phyloP scores from a whole-genome alignment of 208 protist genomes.

The Trypanosoma scelopori region DNA sequence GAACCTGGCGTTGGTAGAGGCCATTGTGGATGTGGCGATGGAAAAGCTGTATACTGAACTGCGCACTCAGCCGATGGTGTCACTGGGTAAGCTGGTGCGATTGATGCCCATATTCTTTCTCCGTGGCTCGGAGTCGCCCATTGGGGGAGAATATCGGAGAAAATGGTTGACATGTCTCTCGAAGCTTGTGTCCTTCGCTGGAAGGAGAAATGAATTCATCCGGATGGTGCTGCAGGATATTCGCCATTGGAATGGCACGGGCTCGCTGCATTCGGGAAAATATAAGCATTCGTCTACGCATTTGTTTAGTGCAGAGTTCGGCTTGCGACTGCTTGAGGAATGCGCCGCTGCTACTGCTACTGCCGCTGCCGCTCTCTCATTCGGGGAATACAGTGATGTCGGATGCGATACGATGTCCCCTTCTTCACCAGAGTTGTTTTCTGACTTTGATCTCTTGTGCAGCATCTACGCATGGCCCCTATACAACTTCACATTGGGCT shows the following conservation, averaged over 20 bases:
- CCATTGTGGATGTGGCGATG: constrained; percentile 15
- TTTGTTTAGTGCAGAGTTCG: constrained; percentile 67
- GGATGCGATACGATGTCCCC: not conserved
- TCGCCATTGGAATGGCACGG: not conserved
- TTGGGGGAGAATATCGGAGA: not conserved
- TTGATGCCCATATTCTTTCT: constrained; percentile 24
- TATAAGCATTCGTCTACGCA: constrained; percentile 31
- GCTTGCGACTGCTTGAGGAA: constrained; percentile 56
- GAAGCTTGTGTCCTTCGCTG: constrained; percentile 3
- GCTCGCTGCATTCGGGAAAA: not conserved
- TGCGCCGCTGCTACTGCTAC: too few species aligned
- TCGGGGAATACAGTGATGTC: not conserved
- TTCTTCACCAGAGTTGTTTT: constrained; percentile 3
- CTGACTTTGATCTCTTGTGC: constrained; percentile 62
- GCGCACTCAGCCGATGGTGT: not conserved
- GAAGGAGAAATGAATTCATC: constrained; percentile 14
- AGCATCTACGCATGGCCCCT: constrained; percentile 81
- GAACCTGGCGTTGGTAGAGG: constrained; percentile 12
- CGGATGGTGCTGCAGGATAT: constrained; percentile 12
- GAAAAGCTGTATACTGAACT: not conserved
- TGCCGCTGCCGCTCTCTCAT: constrained; percentile 4
- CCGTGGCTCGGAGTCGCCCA: not conserved
- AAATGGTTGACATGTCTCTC: constrained; percentile 24
- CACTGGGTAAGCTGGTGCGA: constrained; percentile 30
- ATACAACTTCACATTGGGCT: constrained; percentile 47